Evolutionary conservation across 1,284 basidiomycete genomes (phyloP), one percentile per base, ranked within the genome.

Genomic region (Ustilago vetiveriae): DNA sequence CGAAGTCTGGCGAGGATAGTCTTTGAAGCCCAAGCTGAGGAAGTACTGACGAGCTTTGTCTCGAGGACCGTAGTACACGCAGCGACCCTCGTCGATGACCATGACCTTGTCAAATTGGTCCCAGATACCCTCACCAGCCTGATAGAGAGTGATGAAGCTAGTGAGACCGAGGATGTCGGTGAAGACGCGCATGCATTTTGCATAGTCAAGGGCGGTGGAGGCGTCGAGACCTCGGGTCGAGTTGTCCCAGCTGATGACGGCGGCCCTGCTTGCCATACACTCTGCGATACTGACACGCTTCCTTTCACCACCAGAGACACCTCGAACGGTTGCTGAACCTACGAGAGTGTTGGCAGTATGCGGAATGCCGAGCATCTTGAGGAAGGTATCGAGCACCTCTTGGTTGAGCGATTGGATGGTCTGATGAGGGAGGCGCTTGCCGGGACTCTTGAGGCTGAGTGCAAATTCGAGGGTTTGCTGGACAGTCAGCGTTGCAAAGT

Each of bases 61-160:
- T 1, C 88, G 86, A 7, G 88, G 87, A 6, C 92, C 92, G 79
- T 88, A 92, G 85, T 88, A 94, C 35, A 92, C 90, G 79, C 92
- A 89, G 21, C 62, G 89, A 10, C 92, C 92, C 80, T 91, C 85
- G 82, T 92, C 88, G 48, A 95, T 84, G 21, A 95, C 87, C 64
- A 76, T 66, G 23, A 74, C 45, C 45, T 66, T 66, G 64, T 74
- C 72, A 32, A 71, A 74, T 22, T 67, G 68, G 40, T 88, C 83
- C 78, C 84, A 85, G 3, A 85, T 84, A 14, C 83, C 80, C 90
- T 91, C 73, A 88, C 89, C 19, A 3, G 84, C 83, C 76, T 87
- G 86, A 81, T 87, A 88, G 41, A 87, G 81, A 3, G 84, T 82
- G 21, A 76, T 72, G 27, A 83, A 72, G 21, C 53, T 67, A 19